Evolutionary conservation across 441 rosid species (phyloP).

Genomic region (Kokia cookei): DNA sequence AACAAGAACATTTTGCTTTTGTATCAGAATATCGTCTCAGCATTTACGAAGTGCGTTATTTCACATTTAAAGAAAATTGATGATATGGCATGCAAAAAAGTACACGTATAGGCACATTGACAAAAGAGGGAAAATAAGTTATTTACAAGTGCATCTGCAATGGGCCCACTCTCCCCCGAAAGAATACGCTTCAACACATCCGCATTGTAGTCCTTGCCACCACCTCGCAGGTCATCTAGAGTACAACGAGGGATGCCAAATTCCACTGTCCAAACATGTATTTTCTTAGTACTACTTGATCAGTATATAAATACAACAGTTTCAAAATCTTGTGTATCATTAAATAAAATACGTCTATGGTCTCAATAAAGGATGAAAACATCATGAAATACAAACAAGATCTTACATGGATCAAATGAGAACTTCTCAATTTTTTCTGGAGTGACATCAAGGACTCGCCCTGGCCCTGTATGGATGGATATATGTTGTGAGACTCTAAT

Average conservation of each 20-base stretch:
- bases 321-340: neutral
- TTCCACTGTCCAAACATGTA: conserved; percentile 52
- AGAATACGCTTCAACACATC: conserved; percentile 53
- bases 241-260: conserved; percentile 90
- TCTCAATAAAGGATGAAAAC: neutral
- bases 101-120: neutral
- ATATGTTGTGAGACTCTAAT: conserved; percentile 8
- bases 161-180: conserved; percentile 71
- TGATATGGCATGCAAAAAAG: neutral
- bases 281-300: neutral
- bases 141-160: conserved; percentile 78
- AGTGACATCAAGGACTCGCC: conserved; percentile 58
- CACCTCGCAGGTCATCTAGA: conserved; percentile 69
- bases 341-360: neutral
- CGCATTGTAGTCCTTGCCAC: conserved; percentile 73
- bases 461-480: conserved; percentile 49
- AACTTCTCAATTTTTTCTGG: conserved; percentile 65
- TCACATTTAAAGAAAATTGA: neutral
- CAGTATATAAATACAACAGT: neutral
- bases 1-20: neutral
- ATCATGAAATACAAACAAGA: neutral
- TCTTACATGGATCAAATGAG: conserved; percentile 88
- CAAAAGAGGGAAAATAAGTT: neutral
- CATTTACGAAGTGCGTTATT: neutral
- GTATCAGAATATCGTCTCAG: conserved; percentile 3